phyloP scores from a whole-genome alignment of 495 filamentous ascomycete genomes.

The Neurospora sp. region DNA sequence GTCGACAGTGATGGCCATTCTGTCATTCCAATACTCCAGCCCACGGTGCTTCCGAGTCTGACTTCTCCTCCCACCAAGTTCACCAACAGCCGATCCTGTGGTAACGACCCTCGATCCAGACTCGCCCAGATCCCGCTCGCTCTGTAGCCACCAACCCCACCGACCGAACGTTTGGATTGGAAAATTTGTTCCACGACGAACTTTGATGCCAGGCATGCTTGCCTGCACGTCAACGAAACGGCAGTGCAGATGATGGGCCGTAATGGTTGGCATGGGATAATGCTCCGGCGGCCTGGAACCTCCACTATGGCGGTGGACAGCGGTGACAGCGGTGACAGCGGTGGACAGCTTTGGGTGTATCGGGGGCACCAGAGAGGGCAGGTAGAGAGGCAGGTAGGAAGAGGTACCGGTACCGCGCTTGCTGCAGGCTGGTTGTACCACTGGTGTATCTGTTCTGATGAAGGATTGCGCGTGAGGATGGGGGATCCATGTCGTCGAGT shows the following conservation, averaged over 20 bases:
- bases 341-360: conserved; percentile 15
- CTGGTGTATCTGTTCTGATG: conserved; percentile 19
- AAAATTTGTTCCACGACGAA: conserved; percentile 9
- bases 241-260: not conserved
- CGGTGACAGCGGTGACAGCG: conserved; percentile 10
- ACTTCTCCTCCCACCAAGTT: not conserved
- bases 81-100: not conserved
- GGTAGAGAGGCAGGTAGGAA: not conserved
- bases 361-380: not conserved
- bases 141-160: conserved; percentile 4
- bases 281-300: not conserved
- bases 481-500: conserved; percentile 26
- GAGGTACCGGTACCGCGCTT: conserved; percentile 18
- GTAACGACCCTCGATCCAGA: not conserved
- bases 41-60: not conserved
- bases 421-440: conserved; percentile 6
- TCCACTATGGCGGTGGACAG: conserved; percentile 4
- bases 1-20: not conserved
- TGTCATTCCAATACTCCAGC: not conserved
- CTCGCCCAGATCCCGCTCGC: not conserved
- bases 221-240: not conserved
- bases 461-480: conserved; percentile 16
- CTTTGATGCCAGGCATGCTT: not conserved
- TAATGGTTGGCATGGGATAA: not conserved
- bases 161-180: conserved; percentile 15